Percentiles rank a stretch among this genome's conserved stretches.
These are phyloP conservation scores for Pulveroboletus sp. DNA, from an alignment of 768 basidiomycete species.

Conservation along the genomic window DNA sequence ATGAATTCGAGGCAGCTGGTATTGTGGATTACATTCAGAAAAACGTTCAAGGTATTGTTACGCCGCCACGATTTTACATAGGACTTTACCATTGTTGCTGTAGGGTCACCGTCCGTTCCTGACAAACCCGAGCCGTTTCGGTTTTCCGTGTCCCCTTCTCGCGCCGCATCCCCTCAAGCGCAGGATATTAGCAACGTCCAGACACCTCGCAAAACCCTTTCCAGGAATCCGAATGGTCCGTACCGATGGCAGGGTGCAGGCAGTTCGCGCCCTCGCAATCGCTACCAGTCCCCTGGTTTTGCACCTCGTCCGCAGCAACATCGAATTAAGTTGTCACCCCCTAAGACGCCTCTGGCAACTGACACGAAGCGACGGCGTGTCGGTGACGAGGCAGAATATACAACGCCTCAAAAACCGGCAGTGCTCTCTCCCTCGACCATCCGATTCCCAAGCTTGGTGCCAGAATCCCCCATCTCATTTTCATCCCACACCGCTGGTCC, in stretches of 20 bases:
- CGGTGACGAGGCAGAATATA: constrained; percentile 40
- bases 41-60: constrained; percentile 42
- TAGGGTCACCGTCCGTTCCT: constrained; percentile 24
- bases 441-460: constrained; percentile 20
- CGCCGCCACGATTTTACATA: constrained; percentile 14
- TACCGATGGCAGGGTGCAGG: constrained; percentile 77
- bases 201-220: constrained; percentile 50
- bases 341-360: constrained; percentile 34
- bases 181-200: constrained; percentile 17
- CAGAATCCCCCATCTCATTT: constrained; percentile 34
- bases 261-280: constrained; percentile 64
- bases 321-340: constrained; percentile 41
- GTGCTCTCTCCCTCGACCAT: constrained; percentile 26
- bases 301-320: constrained; percentile 48
- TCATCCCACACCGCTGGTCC: constrained; percentile 25
- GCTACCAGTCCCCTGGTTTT: constrained; percentile 72
- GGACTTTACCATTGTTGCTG: constrained; percentile 6
- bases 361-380: constrained; percentile 64
- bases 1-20: constrained; percentile 49
- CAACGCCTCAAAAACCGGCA: constrained; percentile 32
- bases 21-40: constrained; percentile 53
- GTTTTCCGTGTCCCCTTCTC: constrained; percentile 46
- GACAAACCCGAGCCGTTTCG: constrained; percentile 56
- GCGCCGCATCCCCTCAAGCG: constrained; percentile 24
- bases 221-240: constrained; percentile 69